Percentiles rank a stretch among this genome's conserved stretches.
Evolutionary conservation across 148 eudicot genomes (phyloP).

Genomic region (Amaranthus cruentus): DNA sequence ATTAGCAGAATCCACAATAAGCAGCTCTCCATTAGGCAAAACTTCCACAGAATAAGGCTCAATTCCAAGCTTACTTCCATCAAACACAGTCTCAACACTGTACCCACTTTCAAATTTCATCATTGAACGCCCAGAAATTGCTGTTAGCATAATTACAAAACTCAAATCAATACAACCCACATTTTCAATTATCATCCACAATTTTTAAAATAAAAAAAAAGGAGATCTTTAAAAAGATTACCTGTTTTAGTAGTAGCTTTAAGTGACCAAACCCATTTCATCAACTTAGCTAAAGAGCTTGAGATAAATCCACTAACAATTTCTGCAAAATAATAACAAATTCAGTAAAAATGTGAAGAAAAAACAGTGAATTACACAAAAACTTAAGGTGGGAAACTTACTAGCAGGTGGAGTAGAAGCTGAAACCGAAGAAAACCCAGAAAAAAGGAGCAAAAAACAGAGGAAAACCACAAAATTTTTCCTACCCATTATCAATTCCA

Average conservation of each 20-base stretch:
- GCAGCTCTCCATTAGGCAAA: constrained; percentile 82
- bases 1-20: constrained; percentile 84
- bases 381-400: constrained; percentile 27
- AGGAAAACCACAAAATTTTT: constrained; percentile 32
- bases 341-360: constrained; percentile 12
- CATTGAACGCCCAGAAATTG: constrained; percentile 71
- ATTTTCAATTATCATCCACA: constrained; percentile 1
- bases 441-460: constrained; percentile 37
- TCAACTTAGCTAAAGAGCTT: constrained; percentile 49
- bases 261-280: constrained; percentile 89
- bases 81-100: constrained; percentile 94
- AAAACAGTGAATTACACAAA: not conserved
- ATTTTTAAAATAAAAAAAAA: not conserved
- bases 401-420: constrained; percentile 70
- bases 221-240: constrained; percentile 16
- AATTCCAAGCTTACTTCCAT: constrained; percentile 97
- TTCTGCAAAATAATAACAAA: constrained; percentile 40
- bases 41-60: constrained; percentile 82
- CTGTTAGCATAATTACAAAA: constrained; percentile 32
- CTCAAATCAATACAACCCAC: constrained; percentile 7
- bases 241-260: constrained; percentile 85
- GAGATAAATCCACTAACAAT: constrained; percentile 77
- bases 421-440: constrained; percentile 52
- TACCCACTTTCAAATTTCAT: constrained; percentile 98
- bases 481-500: constrained; percentile 19